Evolutionary conservation across 345 rosid species (phyloP).

Genomic region (Cardamine chenopodiifolia): DNA sequence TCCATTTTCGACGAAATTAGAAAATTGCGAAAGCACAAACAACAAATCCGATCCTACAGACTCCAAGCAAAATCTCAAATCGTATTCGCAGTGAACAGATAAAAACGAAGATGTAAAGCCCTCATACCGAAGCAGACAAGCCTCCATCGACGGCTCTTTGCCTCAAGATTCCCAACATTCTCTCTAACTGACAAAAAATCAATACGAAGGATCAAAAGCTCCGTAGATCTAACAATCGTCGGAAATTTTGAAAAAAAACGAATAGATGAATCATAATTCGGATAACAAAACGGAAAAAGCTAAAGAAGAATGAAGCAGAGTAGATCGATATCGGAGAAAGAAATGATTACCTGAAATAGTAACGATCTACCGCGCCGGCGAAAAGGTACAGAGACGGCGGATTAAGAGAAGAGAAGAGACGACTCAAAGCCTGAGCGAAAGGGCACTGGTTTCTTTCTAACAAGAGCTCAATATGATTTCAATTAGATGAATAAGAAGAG

Average conservation of each 20-base stretch:
- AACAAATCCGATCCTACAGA: neutral
- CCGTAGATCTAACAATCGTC: conserved; percentile 30
- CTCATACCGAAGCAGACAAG: conserved; percentile 42
- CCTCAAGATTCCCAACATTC: conserved; percentile 65
- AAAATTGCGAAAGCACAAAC: neutral
- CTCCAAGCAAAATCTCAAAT: conserved; percentile 19
- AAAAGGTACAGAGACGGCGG: conserved; percentile 32
- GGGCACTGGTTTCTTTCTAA: conserved; percentile 15
- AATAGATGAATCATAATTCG: neutral
- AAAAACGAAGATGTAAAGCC: neutral
- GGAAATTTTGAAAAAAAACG: neutral
- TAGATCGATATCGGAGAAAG: neutral
- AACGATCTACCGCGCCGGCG: conserved; percentile 39
- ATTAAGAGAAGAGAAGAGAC: conserved; percentile 24
- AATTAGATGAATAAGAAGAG: conserved; percentile 16
- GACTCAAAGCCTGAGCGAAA: conserved; percentile 42
- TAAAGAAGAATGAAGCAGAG: neutral
- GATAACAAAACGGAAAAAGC: conserved; percentile 9
- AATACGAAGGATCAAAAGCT: conserved; percentile 11
- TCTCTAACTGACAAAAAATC: conserved; percentile 22
- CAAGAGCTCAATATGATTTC: conserved; percentile 10
- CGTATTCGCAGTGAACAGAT: neutral
- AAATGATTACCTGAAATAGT: conserved; percentile 14
- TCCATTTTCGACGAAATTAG: conserved; percentile 22
- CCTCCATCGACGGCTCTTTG: conserved; percentile 53